Percentiles rank a stretch among this genome's conserved stretches.
Evolutionary conservation across 352 stramenopile genomes (phyloP).

Genomic region (Phytophthora colocasiae): DNA sequence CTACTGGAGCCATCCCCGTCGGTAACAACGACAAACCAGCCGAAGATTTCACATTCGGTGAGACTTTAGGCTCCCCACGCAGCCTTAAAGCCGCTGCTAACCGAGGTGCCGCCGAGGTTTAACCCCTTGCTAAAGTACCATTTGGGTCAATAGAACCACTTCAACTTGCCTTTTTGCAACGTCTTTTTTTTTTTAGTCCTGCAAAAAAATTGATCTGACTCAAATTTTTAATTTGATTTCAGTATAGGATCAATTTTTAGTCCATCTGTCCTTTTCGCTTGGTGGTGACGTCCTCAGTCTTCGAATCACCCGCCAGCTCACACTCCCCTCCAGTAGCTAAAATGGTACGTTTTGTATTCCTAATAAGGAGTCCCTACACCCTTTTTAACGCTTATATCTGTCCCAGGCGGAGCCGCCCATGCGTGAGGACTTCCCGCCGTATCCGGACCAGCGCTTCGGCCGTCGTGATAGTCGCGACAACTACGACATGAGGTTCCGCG

Average conservation of each 20-base stretch:
- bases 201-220: not conserved
- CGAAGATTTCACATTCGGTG: conserved; percentile 62
- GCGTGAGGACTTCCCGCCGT: conserved; percentile 51
- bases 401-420: conserved; percentile 45
- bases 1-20: conserved; percentile 45
- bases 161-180: conserved; percentile 11
- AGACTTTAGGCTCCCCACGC: conserved; percentile 46
- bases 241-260: not conserved
- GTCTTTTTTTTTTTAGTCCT: not conserved
- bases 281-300: conserved; percentile 33
- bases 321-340: conserved; percentile 6
- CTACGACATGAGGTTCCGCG: conserved; percentile 41
- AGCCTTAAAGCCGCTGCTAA: conserved; percentile 45
- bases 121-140: conserved; percentile 1
- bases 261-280: conserved; percentile 1
- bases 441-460: conserved; percentile 14
- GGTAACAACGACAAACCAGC: conserved; percentile 11
- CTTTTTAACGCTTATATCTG: not conserved
- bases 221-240: not conserved
- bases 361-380: no score
- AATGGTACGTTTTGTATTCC: conserved; percentile 25
- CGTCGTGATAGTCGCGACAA: conserved; percentile 43
- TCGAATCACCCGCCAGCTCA: conserved; percentile 26
- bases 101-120: conserved; percentile 40
- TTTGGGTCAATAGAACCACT: conserved; percentile 8